Conservation (phyloP, 768 basidiomycete genomes). For the Sporobolomyces phaffii region DNA sequence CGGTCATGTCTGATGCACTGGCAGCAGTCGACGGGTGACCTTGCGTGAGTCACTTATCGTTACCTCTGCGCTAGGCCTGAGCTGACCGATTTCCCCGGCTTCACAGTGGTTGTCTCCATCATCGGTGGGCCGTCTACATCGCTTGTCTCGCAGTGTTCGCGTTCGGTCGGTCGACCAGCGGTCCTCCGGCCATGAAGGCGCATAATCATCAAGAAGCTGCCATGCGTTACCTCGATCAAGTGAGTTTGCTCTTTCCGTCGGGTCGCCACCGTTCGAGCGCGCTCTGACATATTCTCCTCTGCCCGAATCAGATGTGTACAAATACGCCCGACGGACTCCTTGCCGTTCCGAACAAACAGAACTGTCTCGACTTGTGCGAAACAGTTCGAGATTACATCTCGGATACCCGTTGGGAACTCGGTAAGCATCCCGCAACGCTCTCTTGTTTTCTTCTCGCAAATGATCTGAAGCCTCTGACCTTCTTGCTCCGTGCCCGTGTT, state of each 20-base stretch:
- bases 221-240: constrained; percentile 34
- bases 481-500: background rate
- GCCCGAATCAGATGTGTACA: constrained; percentile 28
- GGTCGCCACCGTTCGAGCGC: background rate
- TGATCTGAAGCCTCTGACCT: rapidly evolving
- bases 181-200: constrained; percentile 6
- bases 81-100: background rate
- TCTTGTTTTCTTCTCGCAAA: background rate
- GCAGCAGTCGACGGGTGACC: constrained; percentile 28
- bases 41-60: constrained; percentile 16
- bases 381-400: constrained; percentile 32
- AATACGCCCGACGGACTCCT: constrained; percentile 35
- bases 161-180: constrained; percentile 28
- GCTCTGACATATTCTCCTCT: background rate
- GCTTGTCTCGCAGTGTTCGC: constrained; percentile 37
- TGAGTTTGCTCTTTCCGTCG: background rate
- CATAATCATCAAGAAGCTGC: constrained; percentile 20
- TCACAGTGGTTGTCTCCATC: constrained; percentile 28
- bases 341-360: constrained; percentile 29
- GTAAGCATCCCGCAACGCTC: too few species aligned
- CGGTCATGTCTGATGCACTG: constrained; percentile 31
- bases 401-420: constrained; percentile 32
- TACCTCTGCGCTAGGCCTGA: background rate
- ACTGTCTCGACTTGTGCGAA: constrained; percentile 30
- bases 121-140: constrained; percentile 40